A percentile compares a stretch with the other conserved stretches of the same genome.
Evolutionary conservation across 83 land plant genomes (phyloP).

Genomic region (Thuja plicata): DNA sequence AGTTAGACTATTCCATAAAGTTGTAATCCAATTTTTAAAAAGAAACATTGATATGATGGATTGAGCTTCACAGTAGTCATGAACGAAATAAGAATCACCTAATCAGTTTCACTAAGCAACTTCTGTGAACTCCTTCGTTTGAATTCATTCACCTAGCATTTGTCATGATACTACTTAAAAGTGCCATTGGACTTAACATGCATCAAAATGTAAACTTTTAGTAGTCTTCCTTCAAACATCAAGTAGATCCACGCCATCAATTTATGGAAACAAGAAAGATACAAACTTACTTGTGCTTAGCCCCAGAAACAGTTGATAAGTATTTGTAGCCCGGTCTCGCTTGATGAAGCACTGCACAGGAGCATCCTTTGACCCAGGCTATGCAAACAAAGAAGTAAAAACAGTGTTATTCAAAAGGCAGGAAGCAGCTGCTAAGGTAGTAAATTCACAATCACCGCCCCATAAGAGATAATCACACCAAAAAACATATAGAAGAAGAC

Average conservation of each 20-base stretch:
- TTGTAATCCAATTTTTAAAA: background rate
- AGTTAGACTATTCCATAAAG: background rate
- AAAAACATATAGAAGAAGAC: background rate
- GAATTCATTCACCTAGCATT: background rate
- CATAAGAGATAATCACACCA: background rate
- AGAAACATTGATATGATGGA: background rate
- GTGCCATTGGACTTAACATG: background rate
- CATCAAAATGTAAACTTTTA: background rate
- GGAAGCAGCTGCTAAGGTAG: background rate
- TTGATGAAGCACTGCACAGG: slow-evolving; percentile 66
- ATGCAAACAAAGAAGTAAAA: slow-evolving; percentile 14
- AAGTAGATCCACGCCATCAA: background rate
- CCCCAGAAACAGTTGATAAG: slow-evolving; percentile 56
- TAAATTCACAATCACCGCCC: background rate
- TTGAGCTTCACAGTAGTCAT: background rate
- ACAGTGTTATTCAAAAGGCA: background rate
- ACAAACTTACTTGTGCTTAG: slow-evolving; percentile 49
- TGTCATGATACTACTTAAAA: background rate
- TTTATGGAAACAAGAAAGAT: background rate
- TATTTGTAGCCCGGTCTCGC: slow-evolving; percentile 54
- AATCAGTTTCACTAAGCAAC: background rate
- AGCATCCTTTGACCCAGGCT: slow-evolving; percentile 74
- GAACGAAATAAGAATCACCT: background rate
- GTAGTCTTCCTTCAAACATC: background rate
- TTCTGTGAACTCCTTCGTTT: background rate